These are phyloP conservation scores for Curvularia eragrostidis DNA, from an alignment of 2,329 filamentous ascomycete genomes.

Conservation along the genomic window DNA sequence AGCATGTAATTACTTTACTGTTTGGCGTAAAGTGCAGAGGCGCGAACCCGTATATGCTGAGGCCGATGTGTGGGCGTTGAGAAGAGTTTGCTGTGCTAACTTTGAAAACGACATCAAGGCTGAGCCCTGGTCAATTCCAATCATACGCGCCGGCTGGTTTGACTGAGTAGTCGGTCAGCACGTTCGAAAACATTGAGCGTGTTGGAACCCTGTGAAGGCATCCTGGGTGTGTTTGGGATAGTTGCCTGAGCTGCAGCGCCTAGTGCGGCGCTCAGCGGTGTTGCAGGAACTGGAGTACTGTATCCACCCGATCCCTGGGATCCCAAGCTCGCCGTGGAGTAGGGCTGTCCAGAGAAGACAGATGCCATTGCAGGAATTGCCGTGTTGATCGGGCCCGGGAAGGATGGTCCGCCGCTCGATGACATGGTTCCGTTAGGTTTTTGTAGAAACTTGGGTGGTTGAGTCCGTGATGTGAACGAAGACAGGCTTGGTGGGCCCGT, in stretches of 20 bases:
- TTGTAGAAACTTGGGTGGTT: conserved; percentile 41
- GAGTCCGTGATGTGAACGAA: conserved; percentile 45
- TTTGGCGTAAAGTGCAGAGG: neutral
- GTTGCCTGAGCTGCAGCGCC: conserved; percentile 91
- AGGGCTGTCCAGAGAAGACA: conserved; percentile 37
- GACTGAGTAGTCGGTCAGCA: conserved; percentile 43
- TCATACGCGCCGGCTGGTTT: conserved; percentile 41
- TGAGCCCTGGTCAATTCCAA: neutral
- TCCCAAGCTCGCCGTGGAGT: conserved; percentile 36
- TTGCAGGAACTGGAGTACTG: conserved; percentile 73
- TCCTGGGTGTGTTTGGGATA: conserved; percentile 67
- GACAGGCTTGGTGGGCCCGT: conserved; percentile 44
- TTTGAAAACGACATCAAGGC: neutral
- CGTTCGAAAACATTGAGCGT: conserved; percentile 47
- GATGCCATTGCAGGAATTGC: conserved; percentile 40
- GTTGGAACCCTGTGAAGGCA: conserved; percentile 31
- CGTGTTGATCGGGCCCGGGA: conserved; percentile 49
- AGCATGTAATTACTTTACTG: conserved; percentile 1
- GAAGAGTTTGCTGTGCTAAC: too few species aligned
- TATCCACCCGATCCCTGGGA: conserved; percentile 52
- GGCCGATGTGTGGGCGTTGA: neutral
- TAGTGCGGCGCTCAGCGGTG: conserved; percentile 85
- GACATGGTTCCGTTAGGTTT: conserved; percentile 36
- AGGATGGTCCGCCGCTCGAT: conserved; percentile 33
- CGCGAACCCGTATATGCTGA: neutral